Evolutionary conservation across 768 basidiomycete genomes (phyloP), one percentile per base, ranked within the genome.

Genomic region (Termitomyces sp.): DNA sequence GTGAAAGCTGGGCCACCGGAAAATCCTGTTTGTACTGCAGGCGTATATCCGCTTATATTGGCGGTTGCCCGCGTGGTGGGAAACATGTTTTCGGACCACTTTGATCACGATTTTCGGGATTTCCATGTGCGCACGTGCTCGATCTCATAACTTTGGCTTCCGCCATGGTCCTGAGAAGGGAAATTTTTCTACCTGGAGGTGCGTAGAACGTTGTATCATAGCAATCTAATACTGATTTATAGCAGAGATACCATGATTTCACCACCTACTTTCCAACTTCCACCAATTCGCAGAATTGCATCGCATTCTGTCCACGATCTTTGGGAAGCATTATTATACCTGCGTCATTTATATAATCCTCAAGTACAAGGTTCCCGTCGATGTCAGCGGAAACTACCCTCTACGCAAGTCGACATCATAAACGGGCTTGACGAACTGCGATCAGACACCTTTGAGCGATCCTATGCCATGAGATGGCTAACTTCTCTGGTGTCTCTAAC

Each of bases 381-480:
- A 22, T 75, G 73, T 36, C 57, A 49, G 45, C 27, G 51, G 39
- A 49, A 31, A 34, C 31, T 41, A 30, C 41, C 47, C 13, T 33
- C 20, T 57, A 41, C 34, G 27, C 58, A 41, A 37, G 30, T n/a
- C 60, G 51, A 24, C 55, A 53, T 41, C 15, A 13, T 3, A 31
- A 39, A 30, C 41, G 58, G 63, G n/a, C 39, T 69, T 22, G 74
- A 76, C 20, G 61, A 68, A 13, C 63, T 84, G 24, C 77, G 80
- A 47, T 70, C 72, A 0, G 91, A 94, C 66, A 56, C 75, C 1
- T 93, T 88, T 68, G 93, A 95, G 70, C 81, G 87, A 9, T 69
- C 80, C 0, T 85, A 86, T 55, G 78, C 86, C 0, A 78, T 91
- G 3, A 81, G 79, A 58, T 95, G 93, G 93, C 76, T 94, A 15